Evolutionary conservation across 2,329 filamentous ascomycete species (phyloP).

Genomic region (Nannizziopsis barbatae): DNA sequence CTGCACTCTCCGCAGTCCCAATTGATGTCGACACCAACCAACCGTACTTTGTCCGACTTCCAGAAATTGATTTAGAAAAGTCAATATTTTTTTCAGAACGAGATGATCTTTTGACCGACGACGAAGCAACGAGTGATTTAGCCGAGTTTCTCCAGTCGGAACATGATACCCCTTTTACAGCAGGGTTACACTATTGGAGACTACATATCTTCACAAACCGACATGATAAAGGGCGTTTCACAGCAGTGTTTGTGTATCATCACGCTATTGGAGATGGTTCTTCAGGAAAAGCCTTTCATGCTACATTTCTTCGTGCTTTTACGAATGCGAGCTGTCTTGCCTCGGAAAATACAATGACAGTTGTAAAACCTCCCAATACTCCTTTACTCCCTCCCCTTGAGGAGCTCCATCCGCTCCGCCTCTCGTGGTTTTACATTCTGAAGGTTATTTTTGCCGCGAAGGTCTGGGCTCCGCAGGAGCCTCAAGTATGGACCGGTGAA

Average conservation of each 20-base stretch:
- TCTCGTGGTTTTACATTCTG: conserved; percentile 29
- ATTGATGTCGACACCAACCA: conserved; percentile 31
- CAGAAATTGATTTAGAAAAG: conserved; percentile 32
- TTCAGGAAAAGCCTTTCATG: conserved; percentile 38
- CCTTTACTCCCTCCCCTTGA: conserved; percentile 35
- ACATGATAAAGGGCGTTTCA: conserved; percentile 25
- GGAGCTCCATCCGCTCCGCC: conserved; percentile 29
- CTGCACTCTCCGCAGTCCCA: conserved; percentile 35
- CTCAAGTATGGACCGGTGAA: conserved; percentile 29
- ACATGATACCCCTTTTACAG: conserved; percentile 33
- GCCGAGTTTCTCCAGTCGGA: conserved; percentile 33
- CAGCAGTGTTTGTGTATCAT: conserved; percentile 38
- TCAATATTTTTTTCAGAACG: conserved; percentile 29
- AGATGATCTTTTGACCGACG: not conserved
- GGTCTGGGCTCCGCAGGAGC: conserved; percentile 22
- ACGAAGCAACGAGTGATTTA: conserved; percentile 26
- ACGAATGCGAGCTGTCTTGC: not conserved
- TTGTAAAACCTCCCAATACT: conserved; percentile 19
- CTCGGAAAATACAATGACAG: not conserved
- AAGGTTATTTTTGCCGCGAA: conserved; percentile 26
- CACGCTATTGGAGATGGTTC: conserved; percentile 40
- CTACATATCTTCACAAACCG: conserved; percentile 29
- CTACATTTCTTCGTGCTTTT: conserved; percentile 32
- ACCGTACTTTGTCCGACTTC: conserved; percentile 37
- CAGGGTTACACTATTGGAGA: conserved; percentile 35